Evolutionary conservation across 2,329 filamentous ascomycete genomes (phyloP).

Genomic region (Didymellaceae sp.): DNA sequence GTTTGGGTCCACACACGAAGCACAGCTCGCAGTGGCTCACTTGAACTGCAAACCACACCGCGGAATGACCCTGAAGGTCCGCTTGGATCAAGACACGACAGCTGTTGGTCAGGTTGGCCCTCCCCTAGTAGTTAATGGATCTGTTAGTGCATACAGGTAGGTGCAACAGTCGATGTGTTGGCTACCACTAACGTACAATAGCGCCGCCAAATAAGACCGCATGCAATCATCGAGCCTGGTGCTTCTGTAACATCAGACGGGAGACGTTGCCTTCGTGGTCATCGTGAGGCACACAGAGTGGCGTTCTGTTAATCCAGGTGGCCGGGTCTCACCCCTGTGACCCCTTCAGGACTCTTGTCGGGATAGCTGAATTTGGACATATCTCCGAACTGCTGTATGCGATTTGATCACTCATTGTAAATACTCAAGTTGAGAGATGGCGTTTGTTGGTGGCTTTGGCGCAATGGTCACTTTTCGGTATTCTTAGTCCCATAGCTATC

Average conservation of each 20-base stretch:
- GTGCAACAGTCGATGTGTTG: slow-evolving; percentile 3
- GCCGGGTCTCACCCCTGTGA: slow-evolving; percentile 2
- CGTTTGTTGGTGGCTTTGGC: background rate
- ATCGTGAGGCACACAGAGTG: slow-evolving; percentile 4
- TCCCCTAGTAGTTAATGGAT: slow-evolving; percentile 19
- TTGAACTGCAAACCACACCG: slow-evolving; percentile 39
- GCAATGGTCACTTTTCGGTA: background rate
- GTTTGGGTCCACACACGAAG: slow-evolving; percentile 41
- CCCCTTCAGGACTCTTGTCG: background rate
- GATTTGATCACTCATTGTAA: background rate
- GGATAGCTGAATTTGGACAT: slow-evolving; percentile 20
- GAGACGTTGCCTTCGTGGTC: slow-evolving; percentile 1
- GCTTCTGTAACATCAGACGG: background rate
- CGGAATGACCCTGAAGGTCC: slow-evolving; percentile 42
- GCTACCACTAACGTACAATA: slow-evolving; percentile 9
- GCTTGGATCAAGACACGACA: slow-evolving; percentile 44
- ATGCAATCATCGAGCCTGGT: background rate
- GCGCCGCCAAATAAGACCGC: slow-evolving; percentile 1
- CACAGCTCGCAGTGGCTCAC: slow-evolving; percentile 34
- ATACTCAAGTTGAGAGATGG: slow-evolving; percentile 1
- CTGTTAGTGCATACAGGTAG: slow-evolving; percentile 14
- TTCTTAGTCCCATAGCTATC: background rate
- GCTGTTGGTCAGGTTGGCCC: slow-evolving; percentile 41
- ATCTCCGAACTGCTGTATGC: background rate
- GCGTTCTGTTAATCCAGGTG: slow-evolving; percentile 5